Base-by-base conservation (phyloP, 2,329 filamentous ascomycete genomes). In the Exophiala phaeomuriformis region DNA sequence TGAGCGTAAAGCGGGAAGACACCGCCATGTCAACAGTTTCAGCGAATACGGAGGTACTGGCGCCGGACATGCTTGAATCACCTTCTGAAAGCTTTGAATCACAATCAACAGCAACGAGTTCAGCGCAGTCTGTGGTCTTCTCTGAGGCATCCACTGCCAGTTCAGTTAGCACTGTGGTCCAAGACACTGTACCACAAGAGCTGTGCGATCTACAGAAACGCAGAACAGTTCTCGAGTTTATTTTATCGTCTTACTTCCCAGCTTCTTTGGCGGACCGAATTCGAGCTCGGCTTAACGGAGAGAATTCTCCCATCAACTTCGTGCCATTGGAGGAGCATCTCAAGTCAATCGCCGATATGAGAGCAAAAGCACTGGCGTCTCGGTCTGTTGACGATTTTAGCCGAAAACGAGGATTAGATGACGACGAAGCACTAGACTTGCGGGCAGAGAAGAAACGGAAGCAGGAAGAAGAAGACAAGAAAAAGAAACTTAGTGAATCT, bases 391-490 rank as follows among this genome's bases (percentile, higher is more conserved):
- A 67, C 3, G 72, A 76, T 51, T 74, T 73, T 57, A 71, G 64
- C 46, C 66, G 69, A 33, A 74, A 75, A 56, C 66, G 72, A 46
- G 67, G 62, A 2, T 66, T 72, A 9, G 72, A 75, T 39, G 72
- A 76, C 28, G 68, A 70, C 9, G 72, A 74, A 32, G 69, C 62
- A 2, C 64, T 66, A 3, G 72, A 74, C 47, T 66, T 67, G n/a
- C 70, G 84, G 2, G 82, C 82, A 2, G 87, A 90, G 68, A 95
- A 93, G 80, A 90, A 86, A 73, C 77, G 85, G 41, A 90, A 84
- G 68, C 82, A 85, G 71, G 90, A 95, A 47, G 91, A 95, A 57
- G 90, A 95, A 55, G 90, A 95, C 55, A 86, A 85, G 72, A 85
- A 82, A 68, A 90, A 84, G 71, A 90, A 94, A 72, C 81, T 80